phyloP scores from a whole-genome alignment of 768 basidiomycete species.

The Pisolithus albus region DNA sequence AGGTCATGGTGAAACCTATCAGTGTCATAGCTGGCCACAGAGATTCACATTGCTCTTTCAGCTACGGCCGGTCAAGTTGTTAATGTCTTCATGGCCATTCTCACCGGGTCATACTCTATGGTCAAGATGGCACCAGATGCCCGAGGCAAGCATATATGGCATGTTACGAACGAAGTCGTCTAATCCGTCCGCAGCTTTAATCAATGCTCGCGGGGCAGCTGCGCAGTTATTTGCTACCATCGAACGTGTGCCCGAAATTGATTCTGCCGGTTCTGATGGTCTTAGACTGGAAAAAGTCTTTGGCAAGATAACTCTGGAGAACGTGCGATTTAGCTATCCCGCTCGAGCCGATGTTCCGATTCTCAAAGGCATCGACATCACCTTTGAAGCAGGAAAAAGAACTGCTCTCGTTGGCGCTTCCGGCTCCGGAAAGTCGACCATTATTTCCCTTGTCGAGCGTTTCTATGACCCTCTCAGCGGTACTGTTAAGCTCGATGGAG shows the following conservation, averaged over 20 bases:
- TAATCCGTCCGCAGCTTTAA: constrained; percentile 45
- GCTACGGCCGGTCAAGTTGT: constrained; percentile 67
- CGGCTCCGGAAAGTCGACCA: constrained; percentile 72
- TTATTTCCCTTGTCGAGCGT: constrained; percentile 75
- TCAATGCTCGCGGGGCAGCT: constrained; percentile 74
- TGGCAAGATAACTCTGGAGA: constrained; percentile 69
- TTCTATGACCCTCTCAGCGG: constrained; percentile 82
- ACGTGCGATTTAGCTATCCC: constrained; percentile 81
- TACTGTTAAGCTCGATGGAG: constrained; percentile 65
- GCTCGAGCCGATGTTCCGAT: constrained; percentile 77
- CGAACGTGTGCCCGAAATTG: constrained; percentile 80
- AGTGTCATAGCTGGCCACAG: not conserved
- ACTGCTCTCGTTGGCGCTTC: constrained; percentile 75
- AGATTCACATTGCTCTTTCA: constrained; percentile 18
- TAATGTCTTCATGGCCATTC: constrained; percentile 76
- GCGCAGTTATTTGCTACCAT: constrained; percentile 86
- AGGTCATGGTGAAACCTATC: constrained; percentile 38
- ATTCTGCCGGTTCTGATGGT: constrained; percentile 65
- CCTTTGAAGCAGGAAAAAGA: constrained; percentile 72
- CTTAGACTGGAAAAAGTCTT: constrained; percentile 57
- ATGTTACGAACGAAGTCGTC: not conserved
- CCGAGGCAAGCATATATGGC: constrained; percentile 46
- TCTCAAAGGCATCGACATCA: constrained; percentile 59
- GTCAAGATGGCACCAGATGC: constrained; percentile 81
- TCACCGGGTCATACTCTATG: constrained; percentile 88